A percentile compares a stretch with the other conserved stretches of the same genome.
Evolutionary conservation across 2,329 filamentous ascomycete species (phyloP).

Genomic region (Fusarium torreyae): DNA sequence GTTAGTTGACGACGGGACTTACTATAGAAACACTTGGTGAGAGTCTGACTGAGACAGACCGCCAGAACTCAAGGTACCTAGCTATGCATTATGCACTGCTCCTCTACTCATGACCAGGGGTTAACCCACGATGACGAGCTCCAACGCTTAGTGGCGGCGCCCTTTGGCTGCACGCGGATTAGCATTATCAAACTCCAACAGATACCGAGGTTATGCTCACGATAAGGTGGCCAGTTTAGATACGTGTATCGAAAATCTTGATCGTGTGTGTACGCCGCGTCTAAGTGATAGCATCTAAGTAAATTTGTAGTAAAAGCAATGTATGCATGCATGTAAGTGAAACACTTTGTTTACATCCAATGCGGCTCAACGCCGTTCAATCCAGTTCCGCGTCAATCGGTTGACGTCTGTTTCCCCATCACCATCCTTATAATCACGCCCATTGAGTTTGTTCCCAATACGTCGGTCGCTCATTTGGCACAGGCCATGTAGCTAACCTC

Average conservation of each 20-base stretch:
- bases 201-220: conserved; percentile 15
- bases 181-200: conserved; percentile 4
- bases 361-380: conserved; percentile 26
- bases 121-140: conserved; percentile 24
- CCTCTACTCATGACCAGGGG: conserved; percentile 27
- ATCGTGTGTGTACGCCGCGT: conserved; percentile 21
- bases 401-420: background rate
- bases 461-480: conserved; percentile 29
- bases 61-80: conserved; percentile 10
- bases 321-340: conserved; percentile 15
- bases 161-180: conserved; percentile 19
- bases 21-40: conserved; percentile 29
- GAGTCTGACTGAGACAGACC: conserved; percentile 28
- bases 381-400: conserved; percentile 6
- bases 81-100: conserved; percentile 9
- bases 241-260: conserved; percentile 17
- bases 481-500: conserved; percentile 39
- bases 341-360: conserved; percentile 29
- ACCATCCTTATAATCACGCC: conserved; percentile 15
- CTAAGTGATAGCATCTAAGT: conserved; percentile 7
- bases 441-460: conserved; percentile 32
- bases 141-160: conserved; percentile 37
- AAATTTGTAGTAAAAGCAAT: conserved; percentile 8
- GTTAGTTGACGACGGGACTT: conserved; percentile 26
- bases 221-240: background rate